phyloP scores from a whole-genome alignment of 371 early-diverging fungal species.

The Mucor sp. region DNA sequence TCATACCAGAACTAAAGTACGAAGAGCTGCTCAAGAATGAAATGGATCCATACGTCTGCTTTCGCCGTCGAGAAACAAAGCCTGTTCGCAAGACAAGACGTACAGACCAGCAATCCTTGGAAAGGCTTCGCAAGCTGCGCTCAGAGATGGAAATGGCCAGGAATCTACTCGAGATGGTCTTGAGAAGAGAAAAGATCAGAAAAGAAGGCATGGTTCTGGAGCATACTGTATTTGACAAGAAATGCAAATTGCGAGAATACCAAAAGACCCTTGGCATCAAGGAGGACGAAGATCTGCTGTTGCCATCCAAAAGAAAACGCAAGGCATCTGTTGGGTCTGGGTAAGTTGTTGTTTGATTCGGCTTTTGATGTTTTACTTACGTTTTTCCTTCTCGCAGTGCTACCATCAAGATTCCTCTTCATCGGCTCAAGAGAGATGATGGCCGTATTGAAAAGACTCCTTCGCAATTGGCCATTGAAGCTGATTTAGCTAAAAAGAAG shows the following conservation, averaged over 20 bases:
- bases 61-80: slow-evolving; percentile 92
- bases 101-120: slow-evolving; percentile 84
- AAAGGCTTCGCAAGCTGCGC: slow-evolving; percentile 82
- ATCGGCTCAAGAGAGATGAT: slow-evolving; percentile 44
- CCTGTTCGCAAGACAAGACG: slow-evolving; percentile 87
- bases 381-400: slow-evolving; percentile 27
- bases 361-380: not conserved
- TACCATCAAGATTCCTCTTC: slow-evolving; percentile 61
- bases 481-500: slow-evolving; percentile 54
- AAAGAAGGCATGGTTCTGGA: slow-evolving; percentile 72
- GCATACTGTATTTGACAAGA: slow-evolving; percentile 60
- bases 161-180: slow-evolving; percentile 77
- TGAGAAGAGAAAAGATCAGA: slow-evolving; percentile 77
- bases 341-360: slow-evolving; percentile 14
- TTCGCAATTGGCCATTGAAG: slow-evolving; percentile 45
- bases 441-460: slow-evolving; percentile 39
- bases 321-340: slow-evolving; percentile 33
- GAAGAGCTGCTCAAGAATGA: slow-evolving; percentile 68
- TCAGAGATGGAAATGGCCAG: slow-evolving; percentile 79
- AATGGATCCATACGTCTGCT: slow-evolving; percentile 95
- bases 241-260: slow-evolving; percentile 55
- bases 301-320: slow-evolving; percentile 41
- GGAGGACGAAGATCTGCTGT: slow-evolving; percentile 51
- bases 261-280: slow-evolving; percentile 57
- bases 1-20: slow-evolving; percentile 67